Conservation (phyloP, 2,329 filamentous ascomycete genomes). For the Lachnellula arida region DNA sequence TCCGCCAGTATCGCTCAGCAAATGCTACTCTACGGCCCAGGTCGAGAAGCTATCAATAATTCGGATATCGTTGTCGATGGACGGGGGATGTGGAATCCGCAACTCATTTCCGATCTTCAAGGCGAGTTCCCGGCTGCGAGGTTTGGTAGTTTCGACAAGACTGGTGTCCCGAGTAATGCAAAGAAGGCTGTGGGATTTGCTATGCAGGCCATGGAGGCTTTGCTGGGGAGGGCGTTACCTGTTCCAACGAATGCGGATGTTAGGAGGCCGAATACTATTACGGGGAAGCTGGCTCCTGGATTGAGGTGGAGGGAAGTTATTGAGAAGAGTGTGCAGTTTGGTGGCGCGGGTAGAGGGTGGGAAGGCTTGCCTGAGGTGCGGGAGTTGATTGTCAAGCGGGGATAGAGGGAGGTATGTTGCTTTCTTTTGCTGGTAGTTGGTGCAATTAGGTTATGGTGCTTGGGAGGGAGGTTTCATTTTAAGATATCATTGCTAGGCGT, state of each 20-base stretch:
- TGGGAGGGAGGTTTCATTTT: neutral
- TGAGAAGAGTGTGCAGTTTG: constrained; percentile 31
- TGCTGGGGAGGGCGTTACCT: constrained; percentile 30
- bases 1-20: constrained; percentile 31
- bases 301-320: constrained; percentile 31
- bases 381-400: constrained; percentile 28
- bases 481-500: neutral
- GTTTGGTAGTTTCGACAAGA: constrained; percentile 30
- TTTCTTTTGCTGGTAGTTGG: neutral
- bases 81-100: constrained; percentile 28
- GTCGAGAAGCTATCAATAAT: constrained; percentile 27
- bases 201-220: constrained; percentile 33
- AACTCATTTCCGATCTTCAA: constrained; percentile 27
- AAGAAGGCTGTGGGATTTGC: constrained; percentile 34
- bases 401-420: neutral
- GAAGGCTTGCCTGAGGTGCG: constrained; percentile 32
- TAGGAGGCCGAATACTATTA: constrained; percentile 31
- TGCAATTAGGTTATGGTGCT: neutral
- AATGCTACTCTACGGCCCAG: constrained; percentile 29
- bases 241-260: constrained; percentile 31
- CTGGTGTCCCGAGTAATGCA: constrained; percentile 31
- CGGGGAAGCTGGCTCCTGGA: constrained; percentile 30
- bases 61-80: constrained; percentile 31
- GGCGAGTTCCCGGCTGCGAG: constrained; percentile 27
- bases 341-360: constrained; percentile 30